Evolutionary conservation across 1,284 basidiomycete genomes (phyloP).

Genomic region (Leccinum proliferum): DNA sequence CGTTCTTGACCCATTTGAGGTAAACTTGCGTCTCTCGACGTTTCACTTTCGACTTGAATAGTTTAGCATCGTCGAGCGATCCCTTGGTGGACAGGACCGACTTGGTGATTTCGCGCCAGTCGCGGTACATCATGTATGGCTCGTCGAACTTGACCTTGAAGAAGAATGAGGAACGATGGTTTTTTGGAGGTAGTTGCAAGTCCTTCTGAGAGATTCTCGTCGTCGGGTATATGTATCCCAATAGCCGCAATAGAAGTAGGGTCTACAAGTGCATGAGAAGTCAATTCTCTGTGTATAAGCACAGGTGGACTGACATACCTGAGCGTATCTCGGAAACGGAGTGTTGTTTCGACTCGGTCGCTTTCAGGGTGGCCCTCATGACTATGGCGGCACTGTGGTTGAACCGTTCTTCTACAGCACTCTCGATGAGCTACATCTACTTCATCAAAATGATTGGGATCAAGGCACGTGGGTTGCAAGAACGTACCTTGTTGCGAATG

Average conservation of each 20-base stretch:
- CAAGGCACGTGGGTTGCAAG: background rate
- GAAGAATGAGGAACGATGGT: slow-evolving; percentile 84
- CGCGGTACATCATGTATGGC: slow-evolving; percentile 97
- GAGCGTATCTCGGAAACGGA: slow-evolving; percentile 58
- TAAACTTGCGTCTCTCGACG: slow-evolving; percentile 65
- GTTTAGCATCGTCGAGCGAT: slow-evolving; percentile 26
- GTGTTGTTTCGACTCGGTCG: slow-evolving; percentile 61
- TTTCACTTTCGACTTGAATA: slow-evolving; percentile 61
- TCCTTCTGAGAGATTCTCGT: slow-evolving; percentile 50
- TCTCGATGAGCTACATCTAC: slow-evolving; percentile 60
- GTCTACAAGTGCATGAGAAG: slow-evolving; percentile 36
- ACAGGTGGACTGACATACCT: slow-evolving; percentile 39
- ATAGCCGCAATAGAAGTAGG: slow-evolving; percentile 59
- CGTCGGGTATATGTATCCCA: slow-evolving; percentile 55
- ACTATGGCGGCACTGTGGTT: slow-evolving; percentile 72
- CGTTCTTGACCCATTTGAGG: slow-evolving; percentile 62
- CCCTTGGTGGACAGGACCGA: slow-evolving; percentile 47
- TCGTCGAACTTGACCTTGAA: slow-evolving; percentile 99
- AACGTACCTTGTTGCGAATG: slow-evolving; percentile 77
- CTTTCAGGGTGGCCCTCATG: slow-evolving; percentile 64
- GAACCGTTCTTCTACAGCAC: slow-evolving; percentile 71
- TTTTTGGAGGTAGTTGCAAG: slow-evolving; percentile 54
- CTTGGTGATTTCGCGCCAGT: slow-evolving; percentile 95
- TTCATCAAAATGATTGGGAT: slow-evolving; percentile 8
- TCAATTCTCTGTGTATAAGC: background rate